A percentile compares a stretch with the other conserved stretches of the same genome.
Conservation (phyloP, 352 stramenopile genomes). For the Peronospora tabacina region DNA sequence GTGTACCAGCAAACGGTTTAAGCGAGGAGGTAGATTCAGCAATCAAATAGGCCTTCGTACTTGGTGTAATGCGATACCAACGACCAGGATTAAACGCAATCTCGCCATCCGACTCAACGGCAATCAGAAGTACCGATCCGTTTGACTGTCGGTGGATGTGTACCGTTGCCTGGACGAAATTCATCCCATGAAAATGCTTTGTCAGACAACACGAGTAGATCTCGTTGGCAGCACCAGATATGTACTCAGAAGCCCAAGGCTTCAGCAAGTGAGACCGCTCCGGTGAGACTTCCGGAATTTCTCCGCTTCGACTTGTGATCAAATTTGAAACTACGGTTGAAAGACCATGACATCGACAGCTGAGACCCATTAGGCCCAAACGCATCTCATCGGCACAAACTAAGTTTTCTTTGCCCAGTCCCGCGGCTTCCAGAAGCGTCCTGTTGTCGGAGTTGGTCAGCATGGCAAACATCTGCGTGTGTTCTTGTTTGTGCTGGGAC, state of each 20-base stretch:
- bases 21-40: slow-evolving; percentile 59
- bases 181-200: slow-evolving; percentile 52
- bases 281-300: slow-evolving; percentile 20
- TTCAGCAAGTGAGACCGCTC: slow-evolving; percentile 21
- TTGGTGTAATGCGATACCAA: slow-evolving; percentile 38
- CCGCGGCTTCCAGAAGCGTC: slow-evolving; percentile 63
- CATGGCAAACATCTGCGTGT: slow-evolving; percentile 77
- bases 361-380: slow-evolving; percentile 78
- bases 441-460: slow-evolving; percentile 80
- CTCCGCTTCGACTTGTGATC: slow-evolving; percentile 62
- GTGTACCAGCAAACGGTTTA: slow-evolving; percentile 29
- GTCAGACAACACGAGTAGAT: slow-evolving; percentile 69
- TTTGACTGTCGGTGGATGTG: slow-evolving; percentile 64
- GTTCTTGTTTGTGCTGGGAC: slow-evolving; percentile 47
- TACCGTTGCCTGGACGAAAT: slow-evolving; percentile 65
- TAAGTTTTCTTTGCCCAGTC: slow-evolving; percentile 58
- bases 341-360: slow-evolving; percentile 68
- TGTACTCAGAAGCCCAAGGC: slow-evolving; percentile 70
- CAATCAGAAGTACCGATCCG: slow-evolving; percentile 67
- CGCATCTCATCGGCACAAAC: slow-evolving; percentile 79
- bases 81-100: slow-evolving; percentile 73
- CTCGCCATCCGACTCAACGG: slow-evolving; percentile 54
- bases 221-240: slow-evolving; percentile 66
- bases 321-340: slow-evolving; percentile 83
- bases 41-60: slow-evolving; percentile 69